Evolutionary conservation across 306 rosid species (phyloP).

Genomic region (Acacia melanoxylon): DNA sequence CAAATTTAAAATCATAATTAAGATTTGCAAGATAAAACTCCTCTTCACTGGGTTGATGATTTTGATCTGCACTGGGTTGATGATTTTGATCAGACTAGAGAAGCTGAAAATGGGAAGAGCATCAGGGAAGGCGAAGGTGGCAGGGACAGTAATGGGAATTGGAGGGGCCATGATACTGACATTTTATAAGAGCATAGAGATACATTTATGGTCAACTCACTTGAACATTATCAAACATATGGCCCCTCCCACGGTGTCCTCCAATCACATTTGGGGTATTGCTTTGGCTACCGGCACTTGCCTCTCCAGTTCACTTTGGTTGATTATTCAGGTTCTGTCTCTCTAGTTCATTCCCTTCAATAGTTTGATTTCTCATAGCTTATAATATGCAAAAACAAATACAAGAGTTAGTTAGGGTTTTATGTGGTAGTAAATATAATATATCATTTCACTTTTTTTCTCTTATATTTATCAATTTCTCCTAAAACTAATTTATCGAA

Average conservation of each 20-base stretch:
- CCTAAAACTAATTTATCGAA: too few relatives aligned
- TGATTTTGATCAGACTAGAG: slow-evolving; percentile 5
- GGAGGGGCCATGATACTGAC: slow-evolving; percentile 40
- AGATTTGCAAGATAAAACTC: too few relatives aligned
- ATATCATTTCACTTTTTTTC: too few relatives aligned
- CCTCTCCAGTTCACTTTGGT: slow-evolving; percentile 25
- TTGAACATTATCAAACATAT: background rate
- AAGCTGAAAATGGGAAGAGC: slow-evolving; percentile 22
- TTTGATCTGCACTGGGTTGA: background rate
- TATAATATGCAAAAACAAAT: too few relatives aligned
- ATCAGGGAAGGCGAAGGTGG: slow-evolving; percentile 32
- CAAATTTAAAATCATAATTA: too few relatives aligned
- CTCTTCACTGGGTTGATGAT: too few relatives aligned
- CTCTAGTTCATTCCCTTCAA: background rate
- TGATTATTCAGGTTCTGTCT: slow-evolving; percentile 23
- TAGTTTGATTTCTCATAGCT: too few relatives aligned
- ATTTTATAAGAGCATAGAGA: slow-evolving; percentile 27
- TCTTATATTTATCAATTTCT: too few relatives aligned
- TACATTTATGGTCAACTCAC: slow-evolving; percentile 32
- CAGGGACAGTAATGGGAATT: slow-evolving; percentile 28
- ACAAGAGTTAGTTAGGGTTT: too few relatives aligned
- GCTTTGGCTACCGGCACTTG: slow-evolving; percentile 30
- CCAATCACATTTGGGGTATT: slow-evolving; percentile 5
- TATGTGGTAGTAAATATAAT: too few relatives aligned
- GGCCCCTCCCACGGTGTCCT: background rate